Evolutionary conservation across 2,329 filamentous ascomycete species (phyloP).

Genomic region (Penicillium sp.): DNA sequence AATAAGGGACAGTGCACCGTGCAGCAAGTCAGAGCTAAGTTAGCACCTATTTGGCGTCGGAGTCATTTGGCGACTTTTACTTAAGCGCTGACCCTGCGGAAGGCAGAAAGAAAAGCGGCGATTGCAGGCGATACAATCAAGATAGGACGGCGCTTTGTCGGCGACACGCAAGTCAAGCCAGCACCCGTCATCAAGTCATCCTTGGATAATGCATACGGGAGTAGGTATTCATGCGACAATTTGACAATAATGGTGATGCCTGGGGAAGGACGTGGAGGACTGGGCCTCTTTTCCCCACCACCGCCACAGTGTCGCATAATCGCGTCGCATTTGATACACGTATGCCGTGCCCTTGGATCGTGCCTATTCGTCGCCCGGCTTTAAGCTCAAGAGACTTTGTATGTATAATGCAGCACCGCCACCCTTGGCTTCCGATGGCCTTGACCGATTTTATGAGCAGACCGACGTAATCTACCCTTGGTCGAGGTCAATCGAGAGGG

Average conservation of each 20-base stretch:
- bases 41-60: constrained; percentile 8
- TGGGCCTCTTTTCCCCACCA: constrained; percentile 9
- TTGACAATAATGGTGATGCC: constrained; percentile 21
- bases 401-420: constrained; percentile 20
- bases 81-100: constrained; percentile 9
- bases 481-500: neutral
- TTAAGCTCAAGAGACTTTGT: constrained; percentile 15
- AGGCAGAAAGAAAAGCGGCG: constrained; percentile 18
- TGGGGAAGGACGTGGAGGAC: constrained; percentile 7
- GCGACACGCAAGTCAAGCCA: constrained; percentile 14
- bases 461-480: neutral
- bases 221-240: neutral
- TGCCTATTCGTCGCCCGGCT: constrained; percentile 8
- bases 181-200: neutral
- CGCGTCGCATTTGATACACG: constrained; percentile 7
- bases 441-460: neutral
- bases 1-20: constrained; percentile 2
- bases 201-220: neutral
- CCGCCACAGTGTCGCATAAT: constrained; percentile 5
- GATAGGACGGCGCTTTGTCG: constrained; percentile 10
- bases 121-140: constrained; percentile 5
- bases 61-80: constrained; percentile 3
- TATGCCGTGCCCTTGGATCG: constrained; percentile 9
- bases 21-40: neutral
- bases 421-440: constrained; percentile 18